phyloP scores from a whole-genome alignment of 371 early-diverging fungal genomes.

The Haplosporangium sp. region DNA sequence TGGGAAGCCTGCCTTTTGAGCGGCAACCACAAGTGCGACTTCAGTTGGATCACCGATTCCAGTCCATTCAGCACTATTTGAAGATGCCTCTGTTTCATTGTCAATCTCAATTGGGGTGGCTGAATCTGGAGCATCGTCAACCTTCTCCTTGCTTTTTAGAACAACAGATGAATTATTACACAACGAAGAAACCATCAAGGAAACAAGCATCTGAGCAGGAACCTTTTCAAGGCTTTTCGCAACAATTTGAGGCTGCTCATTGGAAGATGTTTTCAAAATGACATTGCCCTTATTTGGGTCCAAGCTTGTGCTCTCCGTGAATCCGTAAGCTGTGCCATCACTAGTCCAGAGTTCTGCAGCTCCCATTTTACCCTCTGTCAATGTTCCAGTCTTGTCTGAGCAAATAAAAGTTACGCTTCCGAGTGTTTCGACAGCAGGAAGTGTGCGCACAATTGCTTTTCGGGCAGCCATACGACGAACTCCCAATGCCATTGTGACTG shows the following conservation, averaged over 20 bases:
- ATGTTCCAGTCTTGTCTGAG: slow-evolving; percentile 96
- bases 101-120: background rate
- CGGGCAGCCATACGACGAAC: slow-evolving; percentile 87
- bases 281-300: slow-evolving; percentile 73
- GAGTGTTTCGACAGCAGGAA: slow-evolving; percentile 91
- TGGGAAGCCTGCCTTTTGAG: slow-evolving; percentile 74
- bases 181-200: slow-evolving; percentile 56
- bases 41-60: slow-evolving; percentile 69
- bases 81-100: background rate
- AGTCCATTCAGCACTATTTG: slow-evolving; percentile 55
- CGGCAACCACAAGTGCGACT: slow-evolving; percentile 80
- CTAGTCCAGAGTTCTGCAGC: slow-evolving; percentile 75
- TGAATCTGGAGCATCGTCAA: slow-evolving; percentile 1
- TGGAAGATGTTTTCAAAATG: slow-evolving; percentile 42
- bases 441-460: slow-evolving; percentile 86
- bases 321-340: slow-evolving; percentile 71
- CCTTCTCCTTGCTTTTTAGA: slow-evolving; percentile 34
- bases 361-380: slow-evolving; percentile 95
- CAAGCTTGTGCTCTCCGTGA: slow-evolving; percentile 72
- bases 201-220: slow-evolving; percentile 35
- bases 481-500: slow-evolving; percentile 89
- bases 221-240: slow-evolving; percentile 28
- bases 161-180: slow-evolving; percentile 75
- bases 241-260: slow-evolving; percentile 28
- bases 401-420: slow-evolving; percentile 94